Evolutionary conservation across 2,329 filamentous ascomycete species (phyloP).

Genomic region (Colletotrichum siamense): DNA sequence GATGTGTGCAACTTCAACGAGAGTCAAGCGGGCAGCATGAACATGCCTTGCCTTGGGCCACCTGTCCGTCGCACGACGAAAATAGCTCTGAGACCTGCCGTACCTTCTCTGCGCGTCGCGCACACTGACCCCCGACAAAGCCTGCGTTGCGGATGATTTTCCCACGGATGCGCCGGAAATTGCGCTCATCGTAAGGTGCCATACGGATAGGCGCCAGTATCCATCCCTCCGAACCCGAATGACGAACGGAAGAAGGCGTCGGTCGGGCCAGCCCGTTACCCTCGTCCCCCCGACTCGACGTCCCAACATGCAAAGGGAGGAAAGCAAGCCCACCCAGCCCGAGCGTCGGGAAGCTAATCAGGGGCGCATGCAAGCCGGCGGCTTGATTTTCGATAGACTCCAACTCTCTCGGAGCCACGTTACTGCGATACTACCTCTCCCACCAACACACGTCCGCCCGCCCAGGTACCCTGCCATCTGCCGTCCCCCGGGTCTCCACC

Average conservation of each 20-base stretch:
- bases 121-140: no score
- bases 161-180: neutral
- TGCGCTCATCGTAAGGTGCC: neutral
- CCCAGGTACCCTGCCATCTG: neutral
- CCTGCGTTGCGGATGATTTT: neutral
- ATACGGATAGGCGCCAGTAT: neutral
- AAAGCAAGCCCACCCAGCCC: neutral
- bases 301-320: neutral
- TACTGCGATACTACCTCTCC: neutral
- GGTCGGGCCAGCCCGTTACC: neutral
- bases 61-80: neutral
- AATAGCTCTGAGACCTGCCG: neutral
- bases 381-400: neutral
- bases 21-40: neutral
- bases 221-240: neutral
- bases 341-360: neutral
- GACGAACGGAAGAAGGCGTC: neutral
- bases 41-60: neutral
- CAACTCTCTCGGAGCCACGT: neutral
- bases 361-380: neutral
- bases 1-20: neutral
- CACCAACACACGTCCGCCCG: neutral
- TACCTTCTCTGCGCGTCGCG: neutral
- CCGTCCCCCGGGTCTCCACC: neutral
- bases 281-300: neutral